phyloP scores from a whole-genome alignment of 2,329 filamentous ascomycete genomes.

The Mollisiaceae sp. region DNA sequence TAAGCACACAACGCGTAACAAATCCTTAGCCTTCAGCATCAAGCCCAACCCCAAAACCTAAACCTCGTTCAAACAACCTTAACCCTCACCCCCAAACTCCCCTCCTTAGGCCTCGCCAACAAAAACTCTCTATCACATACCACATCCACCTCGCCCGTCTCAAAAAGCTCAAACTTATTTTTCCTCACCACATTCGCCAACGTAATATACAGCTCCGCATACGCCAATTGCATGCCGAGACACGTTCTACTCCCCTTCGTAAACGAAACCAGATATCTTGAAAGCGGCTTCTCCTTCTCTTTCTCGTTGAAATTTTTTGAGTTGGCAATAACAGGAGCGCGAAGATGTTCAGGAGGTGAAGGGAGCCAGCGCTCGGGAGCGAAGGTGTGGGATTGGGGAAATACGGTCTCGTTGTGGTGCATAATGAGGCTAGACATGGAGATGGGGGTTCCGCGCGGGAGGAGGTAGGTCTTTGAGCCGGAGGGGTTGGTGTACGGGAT shows the following conservation, averaged over 20 bases:
- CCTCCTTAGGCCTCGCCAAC: slow-evolving; percentile 7
- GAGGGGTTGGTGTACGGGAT: slow-evolving; percentile 17
- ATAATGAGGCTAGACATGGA: slow-evolving; percentile 15
- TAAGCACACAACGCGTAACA: neutral
- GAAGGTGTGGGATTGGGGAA: slow-evolving; percentile 19
- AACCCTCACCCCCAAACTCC: slow-evolving; percentile 6
- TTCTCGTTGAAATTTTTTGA: neutral
- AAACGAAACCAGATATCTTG: slow-evolving; percentile 17
- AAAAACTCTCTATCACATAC: slow-evolving; percentile 7
- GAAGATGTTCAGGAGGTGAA: neutral
- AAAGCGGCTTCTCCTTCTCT: slow-evolving; percentile 1
- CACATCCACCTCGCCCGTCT: slow-evolving; percentile 8
- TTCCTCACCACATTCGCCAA: slow-evolving; percentile 17
- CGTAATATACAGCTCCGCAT: slow-evolving; percentile 21
- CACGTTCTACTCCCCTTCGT: slow-evolving; percentile 21
- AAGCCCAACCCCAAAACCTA: too few relatives aligned
- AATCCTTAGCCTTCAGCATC: too few relatives aligned
- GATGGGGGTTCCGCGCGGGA: slow-evolving; percentile 21
- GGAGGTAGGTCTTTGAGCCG: slow-evolving; percentile 13
- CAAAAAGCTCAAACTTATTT: slow-evolving; percentile 7
- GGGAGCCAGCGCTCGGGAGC: slow-evolving; percentile 22
- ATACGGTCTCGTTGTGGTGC: slow-evolving; percentile 25
- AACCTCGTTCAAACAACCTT: slow-evolving; percentile 4
- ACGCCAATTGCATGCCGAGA: slow-evolving; percentile 23
- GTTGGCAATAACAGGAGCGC: neutral